phyloP scores from a whole-genome alignment of 1,284 basidiomycete genomes.

The Bjerkandera adusta region DNA sequence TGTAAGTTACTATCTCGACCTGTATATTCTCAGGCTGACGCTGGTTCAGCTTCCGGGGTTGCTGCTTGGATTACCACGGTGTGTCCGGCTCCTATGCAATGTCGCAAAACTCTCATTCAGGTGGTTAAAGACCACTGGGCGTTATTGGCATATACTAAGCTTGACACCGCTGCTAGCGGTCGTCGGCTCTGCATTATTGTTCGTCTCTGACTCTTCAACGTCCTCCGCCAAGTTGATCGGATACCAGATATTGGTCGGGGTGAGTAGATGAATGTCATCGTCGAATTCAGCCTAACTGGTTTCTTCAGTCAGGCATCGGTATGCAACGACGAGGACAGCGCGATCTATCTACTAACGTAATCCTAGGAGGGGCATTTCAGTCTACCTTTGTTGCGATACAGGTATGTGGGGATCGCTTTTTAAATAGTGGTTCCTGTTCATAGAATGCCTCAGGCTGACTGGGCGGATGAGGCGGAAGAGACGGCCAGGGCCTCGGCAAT shows the following conservation, averaged over 20 bases:
- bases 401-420: too few relatives aligned
- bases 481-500: too few relatives aligned
- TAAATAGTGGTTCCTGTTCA: too few relatives aligned
- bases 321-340: too few relatives aligned
- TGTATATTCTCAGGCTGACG: not conserved
- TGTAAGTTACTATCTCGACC: slow-evolving; percentile 6
- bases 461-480: too few relatives aligned
- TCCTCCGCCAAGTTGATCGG: slow-evolving; percentile 7
- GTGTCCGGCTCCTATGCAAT: not conserved
- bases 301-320: too few relatives aligned
- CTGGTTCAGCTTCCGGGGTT: slow-evolving; percentile 5
- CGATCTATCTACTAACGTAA: too few relatives aligned
- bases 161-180: slow-evolving; percentile 8
- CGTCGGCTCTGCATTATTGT: slow-evolving; percentile 9
- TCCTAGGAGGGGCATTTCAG: too few relatives aligned
- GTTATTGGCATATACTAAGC: slow-evolving; percentile 11
- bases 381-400: too few relatives aligned
- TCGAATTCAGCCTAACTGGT: not conserved
- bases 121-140: slow-evolving; percentile 4
- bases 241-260: slow-evolving; percentile 13
- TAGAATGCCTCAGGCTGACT: too few relatives aligned
- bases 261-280: not conserved
- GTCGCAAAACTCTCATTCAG: not conserved
- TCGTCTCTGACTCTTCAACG: not conserved
- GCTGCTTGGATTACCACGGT: slow-evolving; percentile 8